These are phyloP conservation scores for Argentina anserina DNA, from an alignment of 306 rosid genomes.

Conservation along the genomic window DNA sequence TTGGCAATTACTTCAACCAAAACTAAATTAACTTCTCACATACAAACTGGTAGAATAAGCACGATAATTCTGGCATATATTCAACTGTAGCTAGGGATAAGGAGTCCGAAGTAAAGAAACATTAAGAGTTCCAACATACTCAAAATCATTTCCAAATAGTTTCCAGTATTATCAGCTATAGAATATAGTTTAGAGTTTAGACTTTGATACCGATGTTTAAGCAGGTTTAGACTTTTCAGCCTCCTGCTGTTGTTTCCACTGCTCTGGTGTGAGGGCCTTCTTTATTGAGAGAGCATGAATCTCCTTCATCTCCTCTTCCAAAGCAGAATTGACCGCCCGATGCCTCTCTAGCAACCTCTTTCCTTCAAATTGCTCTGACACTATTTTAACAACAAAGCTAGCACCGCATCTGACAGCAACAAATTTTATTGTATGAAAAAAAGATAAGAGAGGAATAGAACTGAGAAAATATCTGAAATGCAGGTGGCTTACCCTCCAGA, in stretches of 20 bases:
- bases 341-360: constrained; percentile 90
- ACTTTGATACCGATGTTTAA: constrained; percentile 24
- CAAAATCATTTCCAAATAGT: neutral
- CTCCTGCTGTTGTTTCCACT: constrained; percentile 81
- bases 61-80: neutral
- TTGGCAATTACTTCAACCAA: neutral
- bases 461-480: neutral
- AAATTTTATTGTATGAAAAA: constrained; percentile 2
- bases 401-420: constrained; percentile 69
- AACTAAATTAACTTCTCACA: neutral
- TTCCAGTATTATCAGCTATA: constrained; percentile 2
- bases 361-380: constrained; percentile 79
- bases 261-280: constrained; percentile 87
- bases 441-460: neutral
- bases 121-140: neutral
- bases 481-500: constrained; percentile 78
- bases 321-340: constrained; percentile 72
- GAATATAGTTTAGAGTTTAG: neutral
- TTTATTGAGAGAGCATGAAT: constrained; percentile 89
- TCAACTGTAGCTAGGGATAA: neutral
- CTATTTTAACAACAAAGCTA: constrained; percentile 69
- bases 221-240: constrained; percentile 50
- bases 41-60: neutral
- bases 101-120: neutral
- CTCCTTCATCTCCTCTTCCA: constrained; percentile 84